phyloP scores from a whole-genome alignment of 495 filamentous ascomycete species.

The Aspergillus wentii region DNA sequence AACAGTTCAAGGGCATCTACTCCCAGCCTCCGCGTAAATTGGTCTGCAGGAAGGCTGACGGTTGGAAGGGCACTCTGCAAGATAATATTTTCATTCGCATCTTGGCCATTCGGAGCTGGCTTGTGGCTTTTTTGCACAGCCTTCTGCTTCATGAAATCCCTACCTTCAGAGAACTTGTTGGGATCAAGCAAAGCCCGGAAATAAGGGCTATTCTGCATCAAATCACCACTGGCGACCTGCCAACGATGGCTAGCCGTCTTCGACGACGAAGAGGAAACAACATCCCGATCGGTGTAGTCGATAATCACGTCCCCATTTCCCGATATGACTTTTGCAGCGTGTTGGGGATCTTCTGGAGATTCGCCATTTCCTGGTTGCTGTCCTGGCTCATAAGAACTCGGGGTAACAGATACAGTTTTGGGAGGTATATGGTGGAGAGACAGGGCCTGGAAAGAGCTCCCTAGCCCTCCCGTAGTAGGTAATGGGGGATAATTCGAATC shows the following conservation, averaged over 20 bases:
- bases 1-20: constrained; percentile 35
- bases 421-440: too few relatives aligned
- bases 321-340: constrained; percentile 15
- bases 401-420: too few relatives aligned
- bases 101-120: constrained; percentile 4
- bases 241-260: constrained; percentile 16
- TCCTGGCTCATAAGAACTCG: too few relatives aligned
- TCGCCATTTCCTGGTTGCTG: too few relatives aligned
- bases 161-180: constrained; percentile 44
- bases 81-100: not conserved
- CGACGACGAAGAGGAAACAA: constrained; percentile 1
- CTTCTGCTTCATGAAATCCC: constrained; percentile 25
- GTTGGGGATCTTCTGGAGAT: constrained; percentile 1
- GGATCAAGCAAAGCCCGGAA: constrained; percentile 43
- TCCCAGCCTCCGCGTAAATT: constrained; percentile 20
- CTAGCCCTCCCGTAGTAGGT: constrained; percentile 24
- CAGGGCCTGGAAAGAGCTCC: constrained; percentile 30
- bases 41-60: constrained; percentile 19
- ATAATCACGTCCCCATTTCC: constrained; percentile 31
- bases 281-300: constrained; percentile 21
- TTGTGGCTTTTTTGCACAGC: not conserved
- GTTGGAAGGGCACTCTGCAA: constrained; percentile 17
- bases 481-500: not conserved
- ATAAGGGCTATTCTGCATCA: constrained; percentile 35
- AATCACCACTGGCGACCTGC: constrained; percentile 28